A percentile compares a stretch with the other conserved stretches of the same genome.
Conservation (phyloP, 192 early-diverging fungal species). For the Backusella tuberculispora region DNA sequence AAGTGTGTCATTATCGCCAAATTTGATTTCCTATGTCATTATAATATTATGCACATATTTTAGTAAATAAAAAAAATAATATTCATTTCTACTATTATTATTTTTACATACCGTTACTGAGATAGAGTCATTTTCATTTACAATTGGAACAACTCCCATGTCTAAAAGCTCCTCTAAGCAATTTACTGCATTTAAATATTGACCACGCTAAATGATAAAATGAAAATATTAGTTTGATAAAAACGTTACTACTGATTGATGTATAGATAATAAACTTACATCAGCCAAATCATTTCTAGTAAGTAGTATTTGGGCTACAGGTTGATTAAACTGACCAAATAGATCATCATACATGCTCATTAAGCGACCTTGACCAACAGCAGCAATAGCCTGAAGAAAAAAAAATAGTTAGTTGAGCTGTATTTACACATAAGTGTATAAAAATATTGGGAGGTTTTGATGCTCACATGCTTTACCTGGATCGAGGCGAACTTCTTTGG, state of each 20-base stretch:
- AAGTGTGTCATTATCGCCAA: constrained; percentile 98
- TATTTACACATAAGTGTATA: background rate
- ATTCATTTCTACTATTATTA: constrained; percentile 2
- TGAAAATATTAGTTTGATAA: background rate
- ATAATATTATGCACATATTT: background rate
- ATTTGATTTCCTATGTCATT: constrained; percentile 79
- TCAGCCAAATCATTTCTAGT: constrained; percentile 92
- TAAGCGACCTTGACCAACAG: constrained; percentile 94
- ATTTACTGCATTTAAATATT: constrained; percentile 97
- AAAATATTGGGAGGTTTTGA: constrained; percentile 6
- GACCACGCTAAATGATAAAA: constrained; percentile 67
- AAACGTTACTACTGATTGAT: constrained; percentile 18
- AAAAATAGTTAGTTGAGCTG: background rate
- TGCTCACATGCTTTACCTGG: constrained; percentile 50
- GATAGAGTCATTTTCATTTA: constrained; percentile 99
- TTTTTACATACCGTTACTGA: constrained; percentile 53
- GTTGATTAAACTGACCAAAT: constrained; percentile 89
- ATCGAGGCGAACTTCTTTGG: constrained; percentile 81
- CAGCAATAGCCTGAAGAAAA: constrained; percentile 81
- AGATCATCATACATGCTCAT: constrained; percentile 97
- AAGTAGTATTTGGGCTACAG: constrained; percentile 93
- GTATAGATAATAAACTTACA: constrained; percentile 49
- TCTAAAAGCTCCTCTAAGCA: constrained; percentile 87
- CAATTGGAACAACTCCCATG: constrained; percentile 93
- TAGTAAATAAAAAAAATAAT: background rate